Evolutionary conservation across 2,329 filamentous ascomycete species (phyloP).

Genomic region (Xylariomycetidae sp.): DNA sequence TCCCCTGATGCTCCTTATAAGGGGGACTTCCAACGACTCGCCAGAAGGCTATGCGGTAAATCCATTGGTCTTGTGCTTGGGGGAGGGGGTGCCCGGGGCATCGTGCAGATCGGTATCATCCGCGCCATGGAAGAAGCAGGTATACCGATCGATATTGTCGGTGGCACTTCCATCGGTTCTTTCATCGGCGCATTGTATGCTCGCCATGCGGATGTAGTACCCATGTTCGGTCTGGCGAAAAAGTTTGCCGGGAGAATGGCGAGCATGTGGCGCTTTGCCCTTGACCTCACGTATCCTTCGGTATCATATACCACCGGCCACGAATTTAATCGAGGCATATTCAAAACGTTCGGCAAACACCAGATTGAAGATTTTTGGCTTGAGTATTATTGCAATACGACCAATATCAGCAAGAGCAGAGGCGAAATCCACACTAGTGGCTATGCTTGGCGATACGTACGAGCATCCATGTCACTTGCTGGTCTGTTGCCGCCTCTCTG

Average conservation of each 20-base stretch:
- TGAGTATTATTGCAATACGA: slow-evolving; percentile 98
- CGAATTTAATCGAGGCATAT: slow-evolving; percentile 98
- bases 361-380: slow-evolving; percentile 99
- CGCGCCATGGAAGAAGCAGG: slow-evolving; percentile 92
- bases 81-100: slow-evolving; percentile 86
- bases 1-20: slow-evolving; percentile 91
- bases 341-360: slow-evolving; percentile 94
- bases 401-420: slow-evolving; percentile 92
- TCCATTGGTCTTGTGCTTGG: slow-evolving; percentile 92
- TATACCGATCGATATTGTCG: slow-evolving; percentile 91
- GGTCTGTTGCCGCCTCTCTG: slow-evolving; percentile 90
- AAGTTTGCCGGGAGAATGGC: slow-evolving; percentile 99
- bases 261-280: slow-evolving; percentile 96
- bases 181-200: slow-evolving; percentile 96
- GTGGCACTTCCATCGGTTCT: slow-evolving; percentile 91
- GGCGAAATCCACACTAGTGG: slow-evolving; percentile 92
- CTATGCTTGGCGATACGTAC: slow-evolving; percentile 95
- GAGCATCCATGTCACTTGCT: slow-evolving; percentile 94
- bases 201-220: slow-evolving; percentile 91
- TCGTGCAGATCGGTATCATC: slow-evolving; percentile 91
- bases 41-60: slow-evolving; percentile 84
- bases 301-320: slow-evolving; percentile 97
- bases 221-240: slow-evolving; percentile 94
- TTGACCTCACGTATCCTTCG: slow-evolving; percentile 93
- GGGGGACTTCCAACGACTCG: slow-evolving; percentile 91